Conservation (phyloP, 768 basidiomycete species). For the Boletales sp. region DNA sequence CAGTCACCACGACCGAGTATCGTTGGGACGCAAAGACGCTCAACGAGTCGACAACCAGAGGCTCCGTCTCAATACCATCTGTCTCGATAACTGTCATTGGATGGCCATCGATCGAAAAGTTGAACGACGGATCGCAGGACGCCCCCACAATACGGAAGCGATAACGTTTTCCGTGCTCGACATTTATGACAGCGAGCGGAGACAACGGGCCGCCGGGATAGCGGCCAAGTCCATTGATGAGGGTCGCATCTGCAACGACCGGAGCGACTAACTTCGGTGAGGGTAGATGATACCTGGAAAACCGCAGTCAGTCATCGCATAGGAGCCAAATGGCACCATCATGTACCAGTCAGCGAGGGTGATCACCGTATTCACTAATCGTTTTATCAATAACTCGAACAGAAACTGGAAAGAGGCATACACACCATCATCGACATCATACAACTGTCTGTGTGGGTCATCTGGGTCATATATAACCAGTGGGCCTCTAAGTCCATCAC, state of each 20-base stretch:
- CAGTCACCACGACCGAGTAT: slow-evolving; percentile 42
- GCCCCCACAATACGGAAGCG: slow-evolving; percentile 48
- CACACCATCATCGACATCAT: slow-evolving; percentile 45
- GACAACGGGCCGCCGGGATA: slow-evolving; percentile 35
- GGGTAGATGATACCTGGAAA: slow-evolving; percentile 19
- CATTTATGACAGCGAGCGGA: slow-evolving; percentile 38
- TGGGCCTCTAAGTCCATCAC: slow-evolving; percentile 39
- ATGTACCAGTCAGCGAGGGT: slow-evolving; percentile 25
- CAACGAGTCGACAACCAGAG: slow-evolving; percentile 39
- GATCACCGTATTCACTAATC: slow-evolving; percentile 22
- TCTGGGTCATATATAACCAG: slow-evolving; percentile 41
- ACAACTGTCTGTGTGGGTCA: slow-evolving; percentile 36
- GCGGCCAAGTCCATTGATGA: slow-evolving; percentile 31
- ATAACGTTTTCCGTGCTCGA: slow-evolving; percentile 36
- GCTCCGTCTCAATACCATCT: slow-evolving; percentile 42
- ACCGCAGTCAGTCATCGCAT: background rate
- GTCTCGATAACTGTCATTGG: slow-evolving; percentile 39
- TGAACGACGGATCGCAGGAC: slow-evolving; percentile 41
- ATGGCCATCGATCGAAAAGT: slow-evolving; percentile 47
- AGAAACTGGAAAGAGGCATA: background rate
- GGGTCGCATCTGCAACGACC: slow-evolving; percentile 15
- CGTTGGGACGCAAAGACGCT: slow-evolving; percentile 34
- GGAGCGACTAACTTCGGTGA: slow-evolving; percentile 17
- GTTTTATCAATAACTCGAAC: background rate
- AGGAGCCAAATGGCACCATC: background rate